A percentile compares a stretch with the other conserved stretches of the same genome.
phyloP scores from a whole-genome alignment of 257 asterid species.

The Galeopsis tetrahit region DNA sequence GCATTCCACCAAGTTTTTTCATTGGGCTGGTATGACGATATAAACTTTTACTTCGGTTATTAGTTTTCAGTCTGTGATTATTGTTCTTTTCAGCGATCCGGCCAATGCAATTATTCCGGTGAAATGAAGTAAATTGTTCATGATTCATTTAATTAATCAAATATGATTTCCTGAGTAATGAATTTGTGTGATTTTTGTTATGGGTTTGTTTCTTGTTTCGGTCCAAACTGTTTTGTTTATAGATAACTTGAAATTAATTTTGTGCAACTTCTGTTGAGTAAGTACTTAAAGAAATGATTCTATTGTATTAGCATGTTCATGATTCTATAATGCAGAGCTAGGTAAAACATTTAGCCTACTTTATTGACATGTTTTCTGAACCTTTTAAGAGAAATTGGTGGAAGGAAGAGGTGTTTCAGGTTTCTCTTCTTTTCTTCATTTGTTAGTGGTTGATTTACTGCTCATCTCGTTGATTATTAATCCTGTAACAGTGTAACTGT shows the following conservation, averaged over 20 bases:
- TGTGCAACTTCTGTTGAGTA: neutral
- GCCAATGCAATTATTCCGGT: neutral
- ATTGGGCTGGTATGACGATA: slow-evolving; percentile 85
- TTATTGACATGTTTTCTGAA: neutral
- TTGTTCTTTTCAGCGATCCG: slow-evolving; percentile 17
- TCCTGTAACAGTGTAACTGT: neutral
- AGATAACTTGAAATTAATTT: slow-evolving; percentile 3
- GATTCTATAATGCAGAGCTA: neutral
- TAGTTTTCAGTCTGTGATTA: neutral
- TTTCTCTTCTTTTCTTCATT: neutral
- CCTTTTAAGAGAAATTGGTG: neutral
- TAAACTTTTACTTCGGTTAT: neutral
- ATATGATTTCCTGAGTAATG: neutral
- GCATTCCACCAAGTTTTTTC: slow-evolving; percentile 78
- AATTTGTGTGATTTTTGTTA: neutral
- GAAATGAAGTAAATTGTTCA: neutral
- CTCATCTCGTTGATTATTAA: neutral
- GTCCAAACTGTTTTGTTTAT: neutral
- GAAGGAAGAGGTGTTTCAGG: neutral
- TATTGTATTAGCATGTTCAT: slow-evolving; percentile 5
- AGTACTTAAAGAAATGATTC: slow-evolving; percentile 15
- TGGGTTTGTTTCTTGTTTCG: neutral
- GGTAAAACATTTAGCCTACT: neutral
- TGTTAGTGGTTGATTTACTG: too few relatives aligned
- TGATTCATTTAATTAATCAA: neutral